These are phyloP conservation scores for Aspergillus sp. DNA, from an alignment of 2,329 filamentous ascomycete species.

Conservation along the genomic window DNA sequence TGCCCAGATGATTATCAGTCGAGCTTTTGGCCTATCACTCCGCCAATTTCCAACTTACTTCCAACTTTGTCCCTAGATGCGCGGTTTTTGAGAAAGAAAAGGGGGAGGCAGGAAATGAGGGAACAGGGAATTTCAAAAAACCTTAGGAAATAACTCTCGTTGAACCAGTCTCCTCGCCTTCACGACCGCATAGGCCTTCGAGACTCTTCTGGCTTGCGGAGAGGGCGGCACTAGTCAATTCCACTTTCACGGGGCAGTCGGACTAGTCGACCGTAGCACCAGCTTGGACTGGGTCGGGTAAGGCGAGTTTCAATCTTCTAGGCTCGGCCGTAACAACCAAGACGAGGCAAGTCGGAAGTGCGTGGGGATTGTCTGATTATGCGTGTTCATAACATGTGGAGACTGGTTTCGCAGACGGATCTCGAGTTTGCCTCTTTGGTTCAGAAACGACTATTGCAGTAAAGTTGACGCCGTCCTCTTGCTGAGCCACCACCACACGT, in stretches of 20 bases:
- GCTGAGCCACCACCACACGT: constrained; percentile 3
- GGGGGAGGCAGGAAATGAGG: neutral
- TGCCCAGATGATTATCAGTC: constrained; percentile 1
- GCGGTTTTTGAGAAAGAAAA: neutral
- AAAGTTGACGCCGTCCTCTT: neutral
- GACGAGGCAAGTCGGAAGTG: neutral
- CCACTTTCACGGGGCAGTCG: neutral
- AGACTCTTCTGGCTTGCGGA: constrained; percentile 1
- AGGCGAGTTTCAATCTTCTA: neutral
- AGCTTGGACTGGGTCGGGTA: neutral
- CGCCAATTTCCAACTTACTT: neutral
- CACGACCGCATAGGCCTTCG: neutral
- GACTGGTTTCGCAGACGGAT: neutral
- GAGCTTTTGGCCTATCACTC: constrained; percentile 3
- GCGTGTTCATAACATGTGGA: neutral
- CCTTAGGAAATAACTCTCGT: neutral
- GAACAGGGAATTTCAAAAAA: neutral
- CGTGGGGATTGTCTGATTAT: neutral
- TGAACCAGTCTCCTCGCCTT: neutral
- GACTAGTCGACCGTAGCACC: neutral
- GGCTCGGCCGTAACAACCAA: neutral
- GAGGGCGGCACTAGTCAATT: neutral
- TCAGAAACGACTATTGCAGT: neutral
- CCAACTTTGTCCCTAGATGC: neutral
- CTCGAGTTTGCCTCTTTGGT: neutral